These are phyloP conservation scores for Malania oleifera DNA, from an alignment of 164 flowering plant species.

Conservation along the genomic window DNA sequence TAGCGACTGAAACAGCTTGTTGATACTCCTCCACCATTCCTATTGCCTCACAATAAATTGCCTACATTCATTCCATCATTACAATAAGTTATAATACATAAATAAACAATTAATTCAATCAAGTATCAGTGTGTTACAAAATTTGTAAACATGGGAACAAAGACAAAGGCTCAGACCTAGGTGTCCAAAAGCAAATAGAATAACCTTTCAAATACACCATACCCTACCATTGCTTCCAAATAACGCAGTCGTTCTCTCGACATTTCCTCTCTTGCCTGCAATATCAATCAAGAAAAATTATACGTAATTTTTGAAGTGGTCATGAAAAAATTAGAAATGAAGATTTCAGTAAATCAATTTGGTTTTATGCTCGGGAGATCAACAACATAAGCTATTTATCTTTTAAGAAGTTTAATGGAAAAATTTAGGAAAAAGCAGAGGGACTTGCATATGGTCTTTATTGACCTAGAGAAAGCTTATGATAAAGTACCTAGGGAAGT, in stretches of 20 bases:
- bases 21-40: slow-evolving; percentile 93
- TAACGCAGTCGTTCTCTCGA: slow-evolving; percentile 80
- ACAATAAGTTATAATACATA: not conserved
- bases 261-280: slow-evolving; percentile 97
- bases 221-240: slow-evolving; percentile 80
- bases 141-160: not conserved
- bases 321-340: no score
- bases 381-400: no score
- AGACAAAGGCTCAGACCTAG: not conserved
- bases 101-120: not conserved
- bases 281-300: slow-evolving; percentile 5
- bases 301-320: no score
- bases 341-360: no score
- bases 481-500: no score
- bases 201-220: not conserved
- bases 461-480: no score
- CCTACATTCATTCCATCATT: slow-evolving; percentile 32
- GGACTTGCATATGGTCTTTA: no score
- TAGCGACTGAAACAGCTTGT: slow-evolving; percentile 62
- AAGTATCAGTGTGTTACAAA: not conserved
- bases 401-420: no score
- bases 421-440: no score
- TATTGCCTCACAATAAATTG: slow-evolving; percentile 71
- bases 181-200: not conserved
- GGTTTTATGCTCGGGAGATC: no score